Evolutionary conservation across 805 yeast genomes (phyloP).

Genomic region (Metschnikowia borealis): DNA sequence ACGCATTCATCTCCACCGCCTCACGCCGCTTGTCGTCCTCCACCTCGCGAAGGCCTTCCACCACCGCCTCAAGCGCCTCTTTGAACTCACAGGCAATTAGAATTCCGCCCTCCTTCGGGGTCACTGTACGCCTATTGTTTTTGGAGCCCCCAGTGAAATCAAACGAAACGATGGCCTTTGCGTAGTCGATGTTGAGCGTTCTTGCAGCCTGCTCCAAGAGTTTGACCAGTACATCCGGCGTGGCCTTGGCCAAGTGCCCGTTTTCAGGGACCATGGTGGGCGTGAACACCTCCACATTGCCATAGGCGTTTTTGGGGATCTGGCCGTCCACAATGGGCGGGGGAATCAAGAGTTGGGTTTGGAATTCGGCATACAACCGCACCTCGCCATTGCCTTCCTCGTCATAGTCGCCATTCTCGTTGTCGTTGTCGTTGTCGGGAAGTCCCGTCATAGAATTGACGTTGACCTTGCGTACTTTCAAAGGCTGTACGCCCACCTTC

Average conservation of each 20-base stretch:
- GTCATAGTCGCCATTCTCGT: slow-evolving; percentile 19
- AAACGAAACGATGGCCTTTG: slow-evolving; percentile 83
- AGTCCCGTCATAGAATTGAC: slow-evolving; percentile 23
- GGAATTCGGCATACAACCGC: slow-evolving; percentile 70
- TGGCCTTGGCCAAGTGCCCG: slow-evolving; percentile 50
- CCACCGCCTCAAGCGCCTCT: slow-evolving; percentile 56
- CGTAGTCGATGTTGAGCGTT: slow-evolving; percentile 68
- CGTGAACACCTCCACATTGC: slow-evolving; percentile 78
- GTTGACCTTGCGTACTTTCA: slow-evolving; percentile 31
- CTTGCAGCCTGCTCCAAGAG: slow-evolving; percentile 68
- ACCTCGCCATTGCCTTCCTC: slow-evolving; percentile 49
- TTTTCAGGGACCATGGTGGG: slow-evolving; percentile 82
- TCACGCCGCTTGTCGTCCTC: slow-evolving; percentile 43
- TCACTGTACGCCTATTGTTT: slow-evolving; percentile 40
- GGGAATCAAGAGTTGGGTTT: slow-evolving; percentile 69
- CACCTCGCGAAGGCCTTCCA: slow-evolving; percentile 47
- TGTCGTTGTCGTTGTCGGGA: no score
- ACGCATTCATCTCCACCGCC: slow-evolving; percentile 45
- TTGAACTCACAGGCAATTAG: slow-evolving; percentile 60
- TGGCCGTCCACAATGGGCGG: slow-evolving; percentile 62
- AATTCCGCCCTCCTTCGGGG: slow-evolving; percentile 70
- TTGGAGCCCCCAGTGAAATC: slow-evolving; percentile 48
- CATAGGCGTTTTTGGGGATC: slow-evolving; percentile 72
- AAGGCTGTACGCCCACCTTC: slow-evolving; percentile 65
- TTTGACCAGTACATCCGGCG: slow-evolving; percentile 32